phyloP scores from a whole-genome alignment of 2,329 filamentous ascomycete species.

The Xylariaceae sp. region DNA sequence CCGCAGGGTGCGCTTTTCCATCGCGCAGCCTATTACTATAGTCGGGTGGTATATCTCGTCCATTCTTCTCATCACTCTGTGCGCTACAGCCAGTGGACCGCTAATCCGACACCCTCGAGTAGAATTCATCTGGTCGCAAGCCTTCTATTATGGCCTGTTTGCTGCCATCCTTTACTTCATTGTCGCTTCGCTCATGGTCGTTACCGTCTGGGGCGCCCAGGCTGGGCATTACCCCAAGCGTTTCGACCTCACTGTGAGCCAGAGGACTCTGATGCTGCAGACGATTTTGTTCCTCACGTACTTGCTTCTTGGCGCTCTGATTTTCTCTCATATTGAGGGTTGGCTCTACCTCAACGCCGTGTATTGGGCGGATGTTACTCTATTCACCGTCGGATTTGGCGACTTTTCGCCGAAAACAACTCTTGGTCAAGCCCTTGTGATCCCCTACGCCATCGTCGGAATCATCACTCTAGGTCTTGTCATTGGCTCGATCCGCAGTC shows the following conservation, averaged over 20 bases:
- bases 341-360: slow-evolving; percentile 75
- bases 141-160: slow-evolving; percentile 81
- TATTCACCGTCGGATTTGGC: slow-evolving; percentile 62
- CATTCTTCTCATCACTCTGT: slow-evolving; percentile 61
- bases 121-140: slow-evolving; percentile 66
- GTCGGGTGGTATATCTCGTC: slow-evolving; percentile 67
- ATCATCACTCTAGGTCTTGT: slow-evolving; percentile 81
- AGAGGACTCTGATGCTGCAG: slow-evolving; percentile 84
- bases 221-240: slow-evolving; percentile 66
- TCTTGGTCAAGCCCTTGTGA: slow-evolving; percentile 64
- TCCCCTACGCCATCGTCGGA: slow-evolving; percentile 78
- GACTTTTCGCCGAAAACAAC: slow-evolving; percentile 46
- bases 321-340: slow-evolving; percentile 67
- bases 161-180: slow-evolving; percentile 75
- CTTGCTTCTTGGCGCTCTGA: slow-evolving; percentile 67
- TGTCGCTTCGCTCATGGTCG: slow-evolving; percentile 67
- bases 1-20: slow-evolving; percentile 67
- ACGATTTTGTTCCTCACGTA: slow-evolving; percentile 82
- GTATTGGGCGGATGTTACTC: slow-evolving; percentile 71
- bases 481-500: slow-evolving; percentile 69
- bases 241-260: slow-evolving; percentile 71
- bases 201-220: slow-evolving; percentile 75
- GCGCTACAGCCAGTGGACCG: slow-evolving; percentile 59
- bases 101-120: slow-evolving; percentile 38
- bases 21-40: slow-evolving; percentile 81